phyloP scores from a whole-genome alignment of 331 rosid species.

The Rosa hybrid region DNA sequence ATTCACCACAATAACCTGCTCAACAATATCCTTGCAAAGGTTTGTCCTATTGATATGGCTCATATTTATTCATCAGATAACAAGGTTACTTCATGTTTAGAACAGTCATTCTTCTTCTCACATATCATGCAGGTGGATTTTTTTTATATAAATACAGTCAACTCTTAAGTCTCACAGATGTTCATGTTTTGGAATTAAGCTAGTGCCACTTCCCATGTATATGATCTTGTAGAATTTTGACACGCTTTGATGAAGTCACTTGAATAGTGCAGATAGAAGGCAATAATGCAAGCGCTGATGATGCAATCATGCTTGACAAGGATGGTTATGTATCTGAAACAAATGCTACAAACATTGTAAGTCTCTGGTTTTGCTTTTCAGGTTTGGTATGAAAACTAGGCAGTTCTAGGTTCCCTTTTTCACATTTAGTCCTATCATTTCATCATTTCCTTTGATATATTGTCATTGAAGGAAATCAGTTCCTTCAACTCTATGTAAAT shows the following conservation, averaged over 20 bases:
- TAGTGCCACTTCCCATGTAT: constrained; percentile 2
- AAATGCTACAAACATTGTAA: constrained; percentile 84
- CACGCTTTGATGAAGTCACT: constrained; percentile 11
- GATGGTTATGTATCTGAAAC: constrained; percentile 91
- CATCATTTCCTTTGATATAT: not conserved
- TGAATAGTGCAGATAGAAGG: constrained; percentile 70
- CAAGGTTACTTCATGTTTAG: not conserved
- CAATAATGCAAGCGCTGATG: constrained; percentile 74
- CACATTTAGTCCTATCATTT: not conserved
- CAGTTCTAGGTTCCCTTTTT: not conserved
- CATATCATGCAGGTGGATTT: not conserved
- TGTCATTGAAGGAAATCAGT: not conserved
- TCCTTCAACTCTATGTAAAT: not conserved
- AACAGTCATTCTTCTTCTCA: not conserved
- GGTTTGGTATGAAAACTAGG: not conserved
- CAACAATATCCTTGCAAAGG: constrained; percentile 94
- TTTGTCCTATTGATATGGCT: constrained; percentile 24
- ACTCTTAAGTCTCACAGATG: not conserved
- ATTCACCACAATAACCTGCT: constrained; percentile 94
- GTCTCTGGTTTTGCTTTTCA: constrained; percentile 34
- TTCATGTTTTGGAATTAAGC: not conserved
- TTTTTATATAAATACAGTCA: too few relatives aligned
- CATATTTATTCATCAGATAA: not conserved
- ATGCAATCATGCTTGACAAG: constrained; percentile 85
- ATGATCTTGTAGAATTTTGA: constrained; percentile 5